A percentile compares a stretch with the other conserved stretches of the same genome.
Evolutionary conservation across 345 rosid genomes (phyloP).

Genomic region (Noccaea caerulescens): DNA sequence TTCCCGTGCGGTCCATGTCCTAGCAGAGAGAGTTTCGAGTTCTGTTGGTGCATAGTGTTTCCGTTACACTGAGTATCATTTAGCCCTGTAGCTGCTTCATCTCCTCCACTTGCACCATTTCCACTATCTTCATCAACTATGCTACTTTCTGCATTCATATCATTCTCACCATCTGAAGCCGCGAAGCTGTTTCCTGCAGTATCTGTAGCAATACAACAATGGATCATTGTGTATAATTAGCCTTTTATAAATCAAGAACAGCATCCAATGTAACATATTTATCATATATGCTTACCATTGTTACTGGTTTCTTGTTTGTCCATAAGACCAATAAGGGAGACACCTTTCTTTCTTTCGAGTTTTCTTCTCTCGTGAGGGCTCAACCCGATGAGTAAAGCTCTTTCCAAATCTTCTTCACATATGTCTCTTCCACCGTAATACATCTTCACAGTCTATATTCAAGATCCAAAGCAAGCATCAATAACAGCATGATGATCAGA

Average conservation of each 20-base stretch:
- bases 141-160: constrained; percentile 38
- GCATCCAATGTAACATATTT: constrained; percentile 21
- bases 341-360: constrained; percentile 66
- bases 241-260: constrained; percentile 23
- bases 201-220: constrained; percentile 22
- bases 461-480: constrained; percentile 24
- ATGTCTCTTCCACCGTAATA: constrained; percentile 93
- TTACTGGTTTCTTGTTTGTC: constrained; percentile 44
- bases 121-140: constrained; percentile 39
- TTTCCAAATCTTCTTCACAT: constrained; percentile 79
- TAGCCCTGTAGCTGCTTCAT: constrained; percentile 39
- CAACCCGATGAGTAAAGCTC: constrained; percentile 84
- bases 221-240: constrained; percentile 26
- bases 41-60: constrained; percentile 46
- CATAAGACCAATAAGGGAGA: constrained; percentile 41
- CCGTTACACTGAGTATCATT: constrained; percentile 43
- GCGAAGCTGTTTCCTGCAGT: constrained; percentile 30
- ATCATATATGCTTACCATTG: constrained; percentile 32
- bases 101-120: constrained; percentile 40
- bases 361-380: constrained; percentile 86
- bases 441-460: constrained; percentile 62
- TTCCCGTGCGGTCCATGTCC: constrained; percentile 99
- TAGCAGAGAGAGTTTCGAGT: constrained; percentile 71
- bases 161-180: constrained; percentile 29
- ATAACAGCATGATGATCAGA: not conserved